These are phyloP conservation scores for Xylaria palmicola DNA, from an alignment of 495 filamentous ascomycete species.

Conservation along the genomic window DNA sequence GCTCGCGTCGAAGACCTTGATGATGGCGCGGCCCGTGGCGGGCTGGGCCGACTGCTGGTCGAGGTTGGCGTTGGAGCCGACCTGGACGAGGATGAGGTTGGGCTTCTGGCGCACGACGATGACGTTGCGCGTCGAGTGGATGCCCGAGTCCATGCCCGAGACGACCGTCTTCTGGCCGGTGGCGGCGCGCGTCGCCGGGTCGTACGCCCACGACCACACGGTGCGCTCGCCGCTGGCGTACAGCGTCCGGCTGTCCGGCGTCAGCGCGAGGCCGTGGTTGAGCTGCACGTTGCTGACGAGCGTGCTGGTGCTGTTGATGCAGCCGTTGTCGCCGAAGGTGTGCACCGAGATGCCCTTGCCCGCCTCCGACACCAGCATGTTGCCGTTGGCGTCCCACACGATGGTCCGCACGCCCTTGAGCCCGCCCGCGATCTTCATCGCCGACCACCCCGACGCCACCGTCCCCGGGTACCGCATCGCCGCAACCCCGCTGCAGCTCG, in stretches of 20 bases:
- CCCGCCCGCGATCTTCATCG: slow-evolving; percentile 54
- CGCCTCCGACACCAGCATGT: slow-evolving; percentile 59
- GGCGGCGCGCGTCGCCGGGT: slow-evolving; percentile 44
- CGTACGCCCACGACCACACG: slow-evolving; percentile 61
- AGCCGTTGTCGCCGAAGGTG: slow-evolving; percentile 51
- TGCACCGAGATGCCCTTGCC: slow-evolving; percentile 54
- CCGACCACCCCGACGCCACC: slow-evolving; percentile 55
- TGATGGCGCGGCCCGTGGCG: slow-evolving; percentile 54
- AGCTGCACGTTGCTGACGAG: slow-evolving; percentile 44
- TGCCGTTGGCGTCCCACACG: slow-evolving; percentile 59
- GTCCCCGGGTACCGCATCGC: slow-evolving; percentile 35
- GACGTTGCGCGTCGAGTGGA: slow-evolving; percentile 62
- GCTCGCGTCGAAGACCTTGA: slow-evolving; percentile 61
- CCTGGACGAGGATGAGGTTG: slow-evolving; percentile 54
- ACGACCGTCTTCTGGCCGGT: slow-evolving; percentile 50
- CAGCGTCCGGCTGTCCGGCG: slow-evolving; percentile 59
- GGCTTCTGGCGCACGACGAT: slow-evolving; percentile 53
- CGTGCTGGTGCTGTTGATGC: slow-evolving; percentile 38
- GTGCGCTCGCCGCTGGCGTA: slow-evolving; percentile 60
- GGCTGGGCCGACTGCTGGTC: slow-evolving; percentile 49
- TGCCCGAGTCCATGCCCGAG: slow-evolving; percentile 54
- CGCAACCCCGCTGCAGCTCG: slow-evolving; percentile 34
- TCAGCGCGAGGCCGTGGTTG: slow-evolving; percentile 68
- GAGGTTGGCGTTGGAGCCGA: slow-evolving; percentile 61
- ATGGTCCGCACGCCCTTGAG: slow-evolving; percentile 57